Base-by-base conservation (phyloP, 1,284 basidiomycete genomes). In the Tylopilus sp. region DNA sequence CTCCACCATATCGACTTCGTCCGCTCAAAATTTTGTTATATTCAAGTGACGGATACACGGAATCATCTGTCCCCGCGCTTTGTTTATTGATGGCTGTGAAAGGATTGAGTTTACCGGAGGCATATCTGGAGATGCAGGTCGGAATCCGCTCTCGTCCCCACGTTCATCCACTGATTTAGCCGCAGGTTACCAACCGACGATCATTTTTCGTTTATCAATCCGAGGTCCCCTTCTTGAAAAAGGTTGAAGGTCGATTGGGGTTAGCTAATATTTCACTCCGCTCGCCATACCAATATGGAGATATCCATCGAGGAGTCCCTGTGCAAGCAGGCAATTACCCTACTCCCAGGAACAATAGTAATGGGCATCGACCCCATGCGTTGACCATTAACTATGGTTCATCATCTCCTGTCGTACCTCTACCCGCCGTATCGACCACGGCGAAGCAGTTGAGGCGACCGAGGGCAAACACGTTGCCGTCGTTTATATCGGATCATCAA, bases 121-220 rank as follows among this genome's bases (percentile, higher is more conserved):
- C 94, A 17, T 98, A 95, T 73, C 75, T 95, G 43, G 85, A 90
- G 66, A 79, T 96, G 60, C 93, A 88, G 72, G 66, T 67, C 5
- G 19, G 59, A 49, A 36, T 48, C n/a, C 22, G 10, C 15, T 14
- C 28, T 17, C 3, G n/a, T 50, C 22, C 14, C 19, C 10, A 32
- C 13, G 26, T 24, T 32, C 22, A 29, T 48, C 31, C 35, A 44
- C 48, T 54, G 24, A 54, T 29, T 45, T 29, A 41, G 6, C 1
- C 15, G 2, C 26, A 82, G 65, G 79, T 88, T 69, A 80, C 80
- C 76, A 80, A 89, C 79, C 75, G 83, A 74, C 66, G 84, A 58
- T 89, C 77, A 68, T 99, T 99, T 77, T 98, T 97, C 63, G 91
- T 98, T 46, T 98, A 97, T 70, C 85, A 86, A 44, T 77, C 77